Evolutionary conservation across 768 basidiomycete species (phyloP).

Genomic region (Plicaturopsis crispa): DNA sequence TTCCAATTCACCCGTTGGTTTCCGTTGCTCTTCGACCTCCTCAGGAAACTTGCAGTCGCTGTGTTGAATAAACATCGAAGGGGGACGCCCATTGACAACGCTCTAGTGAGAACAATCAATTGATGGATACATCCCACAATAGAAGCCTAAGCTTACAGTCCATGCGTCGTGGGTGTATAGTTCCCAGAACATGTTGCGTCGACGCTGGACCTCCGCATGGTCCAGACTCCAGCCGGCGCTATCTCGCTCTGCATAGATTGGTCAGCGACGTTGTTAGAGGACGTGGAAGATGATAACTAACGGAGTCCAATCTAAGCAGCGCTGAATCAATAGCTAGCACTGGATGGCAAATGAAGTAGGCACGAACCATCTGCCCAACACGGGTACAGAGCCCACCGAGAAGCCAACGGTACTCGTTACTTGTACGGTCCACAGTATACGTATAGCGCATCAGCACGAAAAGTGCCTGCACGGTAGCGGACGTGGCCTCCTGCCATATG

Average conservation of each 20-base stretch:
- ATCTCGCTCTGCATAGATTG: constrained; percentile 37
- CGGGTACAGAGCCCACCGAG: constrained; percentile 35
- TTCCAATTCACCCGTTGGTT: constrained; percentile 26
- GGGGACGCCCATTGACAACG: constrained; percentile 43
- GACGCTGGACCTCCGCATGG: constrained; percentile 35
- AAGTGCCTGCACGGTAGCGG: constrained; percentile 39
- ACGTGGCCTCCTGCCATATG: constrained; percentile 34
- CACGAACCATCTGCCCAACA: constrained; percentile 36
- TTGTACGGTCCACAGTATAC: constrained; percentile 32
- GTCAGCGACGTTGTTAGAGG: not conserved
- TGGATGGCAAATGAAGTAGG: too few species aligned
- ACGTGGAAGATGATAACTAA: constrained; percentile 19
- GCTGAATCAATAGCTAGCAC: too few species aligned
- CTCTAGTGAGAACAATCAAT: constrained; percentile 21
- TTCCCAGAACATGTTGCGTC: constrained; percentile 46
- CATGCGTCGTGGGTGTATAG: constrained; percentile 42
- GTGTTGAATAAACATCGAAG: constrained; percentile 35
- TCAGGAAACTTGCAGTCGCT: constrained; percentile 47
- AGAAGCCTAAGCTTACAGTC: constrained; percentile 27
- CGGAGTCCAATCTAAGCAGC: constrained; percentile 45
- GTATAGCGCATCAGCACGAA: constrained; percentile 35
- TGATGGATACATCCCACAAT: too few species aligned
- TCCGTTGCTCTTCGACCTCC: constrained; percentile 26
- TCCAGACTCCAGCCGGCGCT: constrained; percentile 39
- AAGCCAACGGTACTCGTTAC: constrained; percentile 41